Evolutionary conservation across 148 eudicot genomes (phyloP).

Genomic region (Silene uniflora): DNA sequence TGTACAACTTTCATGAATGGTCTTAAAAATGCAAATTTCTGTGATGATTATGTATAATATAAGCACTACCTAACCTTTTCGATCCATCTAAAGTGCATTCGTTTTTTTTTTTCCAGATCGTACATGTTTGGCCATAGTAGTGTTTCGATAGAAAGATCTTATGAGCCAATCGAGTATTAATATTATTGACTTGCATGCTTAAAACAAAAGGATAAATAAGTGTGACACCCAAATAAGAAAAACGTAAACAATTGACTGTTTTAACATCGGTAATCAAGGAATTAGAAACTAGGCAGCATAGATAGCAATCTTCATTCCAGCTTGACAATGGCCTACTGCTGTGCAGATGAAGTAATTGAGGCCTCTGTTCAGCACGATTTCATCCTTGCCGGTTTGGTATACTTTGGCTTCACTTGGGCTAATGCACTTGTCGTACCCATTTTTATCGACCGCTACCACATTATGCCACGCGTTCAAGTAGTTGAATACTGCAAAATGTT

Average conservation of each 20-base stretch:
- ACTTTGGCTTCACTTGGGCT: conserved; percentile 21
- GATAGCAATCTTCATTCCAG: conserved; percentile 42
- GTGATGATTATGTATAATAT: no score
- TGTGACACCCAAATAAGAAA: no score
- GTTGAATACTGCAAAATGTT: conserved; percentile 37
- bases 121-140: no score
- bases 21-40: no score
- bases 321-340: conserved; percentile 34
- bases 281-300: conserved; percentile 23
- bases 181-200: no score
- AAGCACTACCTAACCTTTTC: no score
- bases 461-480: conserved; percentile 31
- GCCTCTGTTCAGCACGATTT: conserved; percentile 29
- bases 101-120: no score
- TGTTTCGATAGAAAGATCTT: no score
- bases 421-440: conserved; percentile 31
- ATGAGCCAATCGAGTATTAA: no score
- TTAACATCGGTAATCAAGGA: background rate
- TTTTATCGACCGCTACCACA: conserved; percentile 33
- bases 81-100: no score
- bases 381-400: conserved; percentile 34
- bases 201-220: no score
- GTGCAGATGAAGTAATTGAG: conserved; percentile 44
- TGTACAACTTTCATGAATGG: no score
- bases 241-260: background rate